These are phyloP conservation scores for Globisporangium polare DNA, from an alignment of 352 stramenopile genomes.

Conservation along the genomic window DNA sequence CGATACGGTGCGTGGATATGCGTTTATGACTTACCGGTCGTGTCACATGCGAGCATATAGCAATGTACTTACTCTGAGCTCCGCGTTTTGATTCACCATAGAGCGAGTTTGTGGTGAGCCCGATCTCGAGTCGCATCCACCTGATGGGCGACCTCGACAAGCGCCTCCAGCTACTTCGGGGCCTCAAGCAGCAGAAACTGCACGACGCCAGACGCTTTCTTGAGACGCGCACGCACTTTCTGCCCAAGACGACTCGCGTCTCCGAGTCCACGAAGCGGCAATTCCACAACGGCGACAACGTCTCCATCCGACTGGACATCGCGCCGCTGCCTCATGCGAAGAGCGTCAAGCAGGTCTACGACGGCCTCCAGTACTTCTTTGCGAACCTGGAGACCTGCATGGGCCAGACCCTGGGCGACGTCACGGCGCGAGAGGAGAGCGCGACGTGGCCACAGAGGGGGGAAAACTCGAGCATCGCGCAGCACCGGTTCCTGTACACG, in stretches of 20 bases:
- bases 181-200: conserved; percentile 3
- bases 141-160: not conserved
- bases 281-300: not conserved
- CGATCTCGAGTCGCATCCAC: not conserved
- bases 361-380: conserved; percentile 3
- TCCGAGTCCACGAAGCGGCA: not conserved
- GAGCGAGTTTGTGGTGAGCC: not conserved
- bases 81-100: not conserved
- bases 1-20: not conserved
- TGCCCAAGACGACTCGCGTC: not conserved
- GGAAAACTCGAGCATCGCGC: not conserved
- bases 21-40: not conserved
- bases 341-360: conserved; percentile 9
- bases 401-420: not conserved
- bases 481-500: conserved; percentile 1
- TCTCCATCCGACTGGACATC: not conserved
- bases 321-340: not conserved
- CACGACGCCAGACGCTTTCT: conserved; percentile 2
- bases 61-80: not conserved
- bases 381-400: conserved; percentile 2
- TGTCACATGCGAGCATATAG: not conserved
- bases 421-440: conserved; percentile 1
- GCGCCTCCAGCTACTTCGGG: not conserved
- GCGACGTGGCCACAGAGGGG: not conserved
- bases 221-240: not conserved